Conservation (phyloP, 306 rosid species). For the Vachellia collinsii region DNA sequence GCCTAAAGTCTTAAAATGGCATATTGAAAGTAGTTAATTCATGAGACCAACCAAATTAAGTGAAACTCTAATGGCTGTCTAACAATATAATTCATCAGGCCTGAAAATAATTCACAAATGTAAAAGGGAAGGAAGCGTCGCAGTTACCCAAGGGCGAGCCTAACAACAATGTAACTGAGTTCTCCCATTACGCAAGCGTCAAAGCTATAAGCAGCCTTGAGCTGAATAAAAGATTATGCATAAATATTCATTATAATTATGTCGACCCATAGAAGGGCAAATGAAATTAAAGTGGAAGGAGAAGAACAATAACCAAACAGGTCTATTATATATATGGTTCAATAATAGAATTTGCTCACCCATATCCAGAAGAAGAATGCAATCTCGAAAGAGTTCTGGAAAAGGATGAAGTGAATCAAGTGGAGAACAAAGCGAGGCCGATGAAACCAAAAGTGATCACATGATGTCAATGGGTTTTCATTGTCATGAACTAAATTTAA, state of each 20-base stretch:
- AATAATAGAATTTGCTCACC: background rate
- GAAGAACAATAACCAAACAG: background rate
- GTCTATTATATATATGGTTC: too few species aligned
- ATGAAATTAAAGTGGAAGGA: background rate
- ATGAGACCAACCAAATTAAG: too few species aligned
- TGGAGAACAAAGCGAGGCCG: constrained; percentile 52
- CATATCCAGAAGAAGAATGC: background rate
- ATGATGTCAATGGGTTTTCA: too few species aligned
- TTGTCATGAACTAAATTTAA: constrained; percentile 71
- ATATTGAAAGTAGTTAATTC: too few species aligned
- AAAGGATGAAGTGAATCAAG: constrained; percentile 91
- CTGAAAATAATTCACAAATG: too few species aligned
- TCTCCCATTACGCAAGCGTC: constrained; percentile 92
- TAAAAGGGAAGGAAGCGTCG: background rate
- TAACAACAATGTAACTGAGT: constrained; percentile 64
- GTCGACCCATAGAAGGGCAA: background rate
- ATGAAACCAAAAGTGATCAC: constrained; percentile 13
- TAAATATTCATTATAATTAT: too few species aligned
- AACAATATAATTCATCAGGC: too few species aligned
- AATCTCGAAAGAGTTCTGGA: constrained; percentile 86
- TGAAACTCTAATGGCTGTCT: too few species aligned
- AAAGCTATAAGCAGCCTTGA: constrained; percentile 73
- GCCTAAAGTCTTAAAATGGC: too few species aligned
- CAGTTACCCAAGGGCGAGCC: constrained; percentile 83
- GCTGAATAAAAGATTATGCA: background rate